phyloP scores from a whole-genome alignment of 805 yeast genomes.

The Candida parachauliodes region DNA sequence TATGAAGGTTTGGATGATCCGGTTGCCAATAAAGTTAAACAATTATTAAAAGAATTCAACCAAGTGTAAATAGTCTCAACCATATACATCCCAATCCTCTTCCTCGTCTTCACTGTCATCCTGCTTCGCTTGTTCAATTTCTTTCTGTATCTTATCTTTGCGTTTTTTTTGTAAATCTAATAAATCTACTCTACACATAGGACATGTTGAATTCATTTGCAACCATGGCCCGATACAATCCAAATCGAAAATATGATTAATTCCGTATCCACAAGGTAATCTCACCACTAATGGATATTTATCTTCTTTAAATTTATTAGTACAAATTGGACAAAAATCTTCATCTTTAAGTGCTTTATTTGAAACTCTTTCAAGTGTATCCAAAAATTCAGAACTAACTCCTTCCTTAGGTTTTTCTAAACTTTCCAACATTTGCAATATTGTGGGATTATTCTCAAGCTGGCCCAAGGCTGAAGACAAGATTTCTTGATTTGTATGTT shows the following conservation, averaged over 20 bases:
- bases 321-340: constrained; percentile 83
- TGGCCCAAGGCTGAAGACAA: constrained; percentile 29
- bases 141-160: constrained; percentile 30
- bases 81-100: constrained; percentile 75
- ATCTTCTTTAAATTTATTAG: constrained; percentile 66
- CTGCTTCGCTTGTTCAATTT: constrained; percentile 36
- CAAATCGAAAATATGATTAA: constrained; percentile 72
- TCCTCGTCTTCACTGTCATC: constrained; percentile 50
- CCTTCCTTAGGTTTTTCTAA: constrained; percentile 36
- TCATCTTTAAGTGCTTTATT: constrained; percentile 32
- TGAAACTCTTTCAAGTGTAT: constrained; percentile 67
- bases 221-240: constrained; percentile 94
- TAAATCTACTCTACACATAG: constrained; percentile 78
- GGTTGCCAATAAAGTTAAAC: constrained; percentile 64
- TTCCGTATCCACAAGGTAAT: constrained; percentile 53
- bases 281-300: constrained; percentile 75
- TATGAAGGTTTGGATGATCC: constrained; percentile 38
- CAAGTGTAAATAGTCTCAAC: too few species aligned
- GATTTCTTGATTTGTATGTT: constrained; percentile 12
- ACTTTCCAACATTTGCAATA: constrained; percentile 12
- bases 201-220: constrained; percentile 70
- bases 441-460: constrained; percentile 26
- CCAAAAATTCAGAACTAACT: constrained; percentile 67
- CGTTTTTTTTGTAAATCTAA: constrained; percentile 33
- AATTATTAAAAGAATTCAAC: constrained; percentile 65